These are phyloP conservation scores for Boletus rubroflammeus DNA, from an alignment of 768 basidiomycete species.

Conservation along the genomic window DNA sequence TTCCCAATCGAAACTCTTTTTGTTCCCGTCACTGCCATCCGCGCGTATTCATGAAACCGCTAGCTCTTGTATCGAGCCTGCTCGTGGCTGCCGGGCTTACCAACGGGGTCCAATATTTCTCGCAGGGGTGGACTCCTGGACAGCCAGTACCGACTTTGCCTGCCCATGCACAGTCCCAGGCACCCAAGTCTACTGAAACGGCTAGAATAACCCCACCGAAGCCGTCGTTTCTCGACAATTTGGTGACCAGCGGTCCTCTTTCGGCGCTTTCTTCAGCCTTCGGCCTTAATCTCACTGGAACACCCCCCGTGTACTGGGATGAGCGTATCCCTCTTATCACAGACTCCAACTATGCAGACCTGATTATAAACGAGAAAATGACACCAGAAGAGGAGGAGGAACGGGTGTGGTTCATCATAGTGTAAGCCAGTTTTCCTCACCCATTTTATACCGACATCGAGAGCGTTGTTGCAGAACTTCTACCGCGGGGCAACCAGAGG, in stretches of 20 bases:
- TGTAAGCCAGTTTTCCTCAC: constrained; percentile 47
- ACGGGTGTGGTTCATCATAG: constrained; percentile 72
- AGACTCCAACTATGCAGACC: constrained; percentile 72
- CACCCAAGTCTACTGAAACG: constrained; percentile 23
- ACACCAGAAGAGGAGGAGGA: constrained; percentile 60
- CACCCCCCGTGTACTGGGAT: constrained; percentile 53
- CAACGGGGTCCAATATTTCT: constrained; percentile 71
- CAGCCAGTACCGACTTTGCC: constrained; percentile 44
- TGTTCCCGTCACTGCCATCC: not conserved
- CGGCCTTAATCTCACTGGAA: constrained; percentile 73
- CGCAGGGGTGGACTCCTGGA: constrained; percentile 77
- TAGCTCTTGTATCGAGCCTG: constrained; percentile 35
- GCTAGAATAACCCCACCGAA: constrained; percentile 16
- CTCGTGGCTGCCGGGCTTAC: constrained; percentile 16
- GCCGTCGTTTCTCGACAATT: constrained; percentile 28
- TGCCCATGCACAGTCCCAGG: constrained; percentile 12
- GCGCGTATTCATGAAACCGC: constrained; percentile 46
- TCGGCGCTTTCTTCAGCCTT: constrained; percentile 49
- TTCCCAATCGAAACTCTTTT: not conserved
- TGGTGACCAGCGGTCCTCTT: constrained; percentile 54
- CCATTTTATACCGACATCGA: not conserved
- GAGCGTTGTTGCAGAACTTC: constrained; percentile 43
- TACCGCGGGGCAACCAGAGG: constrained; percentile 55
- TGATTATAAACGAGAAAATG: constrained; percentile 69
- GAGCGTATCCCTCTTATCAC: constrained; percentile 73